Percentiles rank a stretch among this genome's conserved stretches.
phyloP scores from a whole-genome alignment of 352 stramenopile genomes.

The Globisporangium spinosum region DNA sequence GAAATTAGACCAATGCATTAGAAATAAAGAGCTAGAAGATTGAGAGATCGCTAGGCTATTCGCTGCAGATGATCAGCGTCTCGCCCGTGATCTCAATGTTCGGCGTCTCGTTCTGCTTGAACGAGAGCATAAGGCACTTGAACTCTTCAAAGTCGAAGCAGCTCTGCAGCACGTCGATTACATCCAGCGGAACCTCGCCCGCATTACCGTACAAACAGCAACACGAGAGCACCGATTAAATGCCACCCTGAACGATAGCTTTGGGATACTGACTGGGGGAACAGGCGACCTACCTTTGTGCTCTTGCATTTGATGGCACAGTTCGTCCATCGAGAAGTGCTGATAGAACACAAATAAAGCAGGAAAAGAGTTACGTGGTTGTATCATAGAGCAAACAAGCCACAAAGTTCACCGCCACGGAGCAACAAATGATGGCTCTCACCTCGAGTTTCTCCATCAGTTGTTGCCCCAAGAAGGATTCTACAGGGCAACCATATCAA shows the following conservation, averaged over 20 bases:
- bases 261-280: neutral
- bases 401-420: no score
- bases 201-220: neutral
- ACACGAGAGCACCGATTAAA: neutral
- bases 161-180: conserved; percentile 78
- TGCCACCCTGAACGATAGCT: neutral
- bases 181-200: conserved; percentile 76
- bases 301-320: conserved; percentile 78
- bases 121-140: conserved; percentile 84
- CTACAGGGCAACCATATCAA: conserved; percentile 17
- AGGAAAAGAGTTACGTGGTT: neutral
- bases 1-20: neutral
- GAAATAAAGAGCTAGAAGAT: neutral
- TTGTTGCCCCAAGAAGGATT: conserved; percentile 65
- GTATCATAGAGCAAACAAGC: neutral
- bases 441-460: conserved; percentile 67
- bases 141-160: conserved; percentile 87
- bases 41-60: conserved; percentile 10
- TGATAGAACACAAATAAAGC: conserved; percentile 10
- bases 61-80: conserved; percentile 38
- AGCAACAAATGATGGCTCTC: neutral
- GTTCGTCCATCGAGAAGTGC: conserved; percentile 82
- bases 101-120: conserved; percentile 78
- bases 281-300: conserved; percentile 44
- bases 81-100: conserved; percentile 78